Base-by-base conservation (phyloP, 1,284 basidiomycete genomes). In the Malassezia vespertilionis region DNA sequence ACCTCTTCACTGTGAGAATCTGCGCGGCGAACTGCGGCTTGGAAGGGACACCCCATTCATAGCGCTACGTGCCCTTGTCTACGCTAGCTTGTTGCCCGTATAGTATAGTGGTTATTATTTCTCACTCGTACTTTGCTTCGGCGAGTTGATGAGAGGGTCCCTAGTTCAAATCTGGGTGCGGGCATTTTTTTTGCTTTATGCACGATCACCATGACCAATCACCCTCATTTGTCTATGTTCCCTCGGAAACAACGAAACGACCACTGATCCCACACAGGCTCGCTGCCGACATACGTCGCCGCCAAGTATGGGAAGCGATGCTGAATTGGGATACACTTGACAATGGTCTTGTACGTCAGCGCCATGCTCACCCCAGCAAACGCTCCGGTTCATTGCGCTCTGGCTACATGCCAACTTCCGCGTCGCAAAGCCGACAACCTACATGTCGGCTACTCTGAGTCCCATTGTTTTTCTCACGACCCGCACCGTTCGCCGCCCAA, bases 61-160 rank as follows among this genome's bases (percentile, higher is more conserved):
- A n/a, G n/a, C n/a, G n/a, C n/a, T n/a, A n/a, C n/a, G n/a, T n/a
- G n/a, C n/a, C n/a, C n/a, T n/a, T n/a, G n/a, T n/a, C n/a, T n/a
- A n/a, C n/a, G n/a, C n/a, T 28, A 28, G 14, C 39, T 12, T 18
- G 24, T 38, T 4, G 43, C 43, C 35, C 43, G 43, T 45, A 45
- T 45, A 45, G 43, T 45, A 45, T 45, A 45, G 43, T 33, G 43
- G 43, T 45, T 45, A 45, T 45, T 45, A 45, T 45, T 45, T 45
- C 43, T 45, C 43, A 45, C 43, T 45, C 43, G 43, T 45, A 45
- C 43, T 38, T n/a, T 35, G 34, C n/a, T 38, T 33, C 43, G 35
- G 30, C 35, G 27, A 33, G 43, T 45, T 45, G 43, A 45, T 45
- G 43, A 45, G 43, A 45, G 43, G 43, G 43, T 45, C 43, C 43